These are phyloP conservation scores for Hymenoscyphus infarciens DNA, from an alignment of 2,329 filamentous ascomycete genomes.

Conservation along the genomic window DNA sequence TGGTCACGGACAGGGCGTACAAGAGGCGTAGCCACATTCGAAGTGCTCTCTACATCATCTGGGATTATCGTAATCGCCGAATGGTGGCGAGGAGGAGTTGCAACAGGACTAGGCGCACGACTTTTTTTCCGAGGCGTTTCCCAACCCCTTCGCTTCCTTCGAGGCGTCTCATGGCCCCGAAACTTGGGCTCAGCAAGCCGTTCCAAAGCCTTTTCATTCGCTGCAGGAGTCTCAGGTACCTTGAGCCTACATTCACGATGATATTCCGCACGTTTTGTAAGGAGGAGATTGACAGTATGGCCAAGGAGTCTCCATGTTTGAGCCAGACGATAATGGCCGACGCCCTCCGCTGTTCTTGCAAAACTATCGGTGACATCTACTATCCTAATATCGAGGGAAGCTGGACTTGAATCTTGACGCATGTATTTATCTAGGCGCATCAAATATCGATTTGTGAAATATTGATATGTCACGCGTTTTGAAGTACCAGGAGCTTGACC, in stretches of 20 bases:
- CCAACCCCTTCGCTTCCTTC: constrained; percentile 18
- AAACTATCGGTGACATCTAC: constrained; percentile 52
- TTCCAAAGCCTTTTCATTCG: constrained; percentile 31
- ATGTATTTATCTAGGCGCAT: constrained; percentile 42
- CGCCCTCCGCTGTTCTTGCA: constrained; percentile 53
- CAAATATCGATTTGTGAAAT: constrained; percentile 54
- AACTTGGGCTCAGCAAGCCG: neutral
- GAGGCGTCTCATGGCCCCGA: constrained; percentile 6
- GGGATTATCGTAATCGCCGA: constrained; percentile 23
- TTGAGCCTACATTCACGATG: constrained; percentile 50
- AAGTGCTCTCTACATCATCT: constrained; percentile 57
- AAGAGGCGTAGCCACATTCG: constrained; percentile 58
- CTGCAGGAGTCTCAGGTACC: constrained; percentile 13
- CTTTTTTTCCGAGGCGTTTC: constrained; percentile 28
- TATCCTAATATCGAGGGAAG: constrained; percentile 39
- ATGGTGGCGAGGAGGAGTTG: constrained; percentile 15
- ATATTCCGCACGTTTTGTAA: constrained; percentile 53
- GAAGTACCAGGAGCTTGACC: constrained; percentile 52
- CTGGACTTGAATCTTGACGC: constrained; percentile 1
- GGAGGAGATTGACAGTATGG: constrained; percentile 52
- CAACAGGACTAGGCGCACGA: constrained; percentile 7
- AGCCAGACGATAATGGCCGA: constrained; percentile 55
- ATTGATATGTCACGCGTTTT: constrained; percentile 51
- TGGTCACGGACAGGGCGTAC: constrained; percentile 47
- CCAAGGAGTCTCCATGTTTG: constrained; percentile 62